phyloP scores from a whole-genome alignment of 345 rosid species.

The Syzygium jambos region DNA sequence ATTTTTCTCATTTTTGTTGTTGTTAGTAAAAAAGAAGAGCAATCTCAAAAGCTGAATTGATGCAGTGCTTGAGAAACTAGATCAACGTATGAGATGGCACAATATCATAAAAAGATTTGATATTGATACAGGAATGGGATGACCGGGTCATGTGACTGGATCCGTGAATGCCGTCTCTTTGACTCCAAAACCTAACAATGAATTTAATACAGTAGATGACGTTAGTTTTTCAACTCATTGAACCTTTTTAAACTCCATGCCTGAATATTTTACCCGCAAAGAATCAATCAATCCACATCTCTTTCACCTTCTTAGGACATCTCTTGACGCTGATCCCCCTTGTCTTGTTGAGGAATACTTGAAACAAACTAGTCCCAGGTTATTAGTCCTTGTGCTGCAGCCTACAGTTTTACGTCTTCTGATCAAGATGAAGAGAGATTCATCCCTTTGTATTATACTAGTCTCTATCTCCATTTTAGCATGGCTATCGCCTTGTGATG shows the following conservation, averaged over 20 bases:
- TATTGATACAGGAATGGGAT: not conserved
- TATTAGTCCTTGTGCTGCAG: not conserved
- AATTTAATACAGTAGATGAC: not conserved
- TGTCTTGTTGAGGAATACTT: not conserved
- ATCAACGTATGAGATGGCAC: not conserved
- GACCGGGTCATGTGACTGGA: not conserved
- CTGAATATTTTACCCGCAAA: not conserved
- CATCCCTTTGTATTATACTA: not conserved
- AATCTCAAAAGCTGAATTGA: not conserved
- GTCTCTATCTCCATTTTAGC: not conserved
- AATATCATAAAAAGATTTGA: not conserved
- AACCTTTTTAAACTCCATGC: not conserved
- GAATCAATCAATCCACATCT: not conserved
- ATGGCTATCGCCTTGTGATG: not conserved
- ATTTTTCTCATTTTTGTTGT: not conserved
- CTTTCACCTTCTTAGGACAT: not conserved
- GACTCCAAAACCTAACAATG: not conserved
- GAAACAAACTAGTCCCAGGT: not conserved
- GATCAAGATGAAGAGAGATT: not conserved
- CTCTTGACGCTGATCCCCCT: not conserved
- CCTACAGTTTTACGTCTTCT: not conserved
- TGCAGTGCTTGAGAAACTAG: not conserved
- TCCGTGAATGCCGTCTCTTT: not conserved
- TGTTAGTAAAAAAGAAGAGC: not conserved
- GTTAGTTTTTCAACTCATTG: not conserved